A percentile compares a stretch with the other conserved stretches of the same genome.
Conservation (phyloP, 2,329 filamentous ascomycete genomes). For the Cercospora sojina region DNA sequence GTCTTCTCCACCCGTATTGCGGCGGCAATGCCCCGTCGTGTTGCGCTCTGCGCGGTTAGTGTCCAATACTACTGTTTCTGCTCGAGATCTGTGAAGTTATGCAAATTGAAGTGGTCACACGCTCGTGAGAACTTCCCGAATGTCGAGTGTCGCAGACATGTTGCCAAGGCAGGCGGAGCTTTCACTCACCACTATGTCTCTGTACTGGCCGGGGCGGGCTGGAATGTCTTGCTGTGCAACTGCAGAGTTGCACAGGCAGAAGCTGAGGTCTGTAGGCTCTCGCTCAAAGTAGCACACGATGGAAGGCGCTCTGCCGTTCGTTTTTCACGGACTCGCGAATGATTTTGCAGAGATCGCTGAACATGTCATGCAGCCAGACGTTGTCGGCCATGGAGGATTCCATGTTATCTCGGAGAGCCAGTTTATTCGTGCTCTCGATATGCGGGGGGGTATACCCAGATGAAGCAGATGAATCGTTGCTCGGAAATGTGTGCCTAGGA, state of each 20-base stretch:
- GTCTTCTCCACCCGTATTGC: no score
- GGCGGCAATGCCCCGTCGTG: no score
- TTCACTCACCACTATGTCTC: background rate
- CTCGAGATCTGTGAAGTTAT: background rate
- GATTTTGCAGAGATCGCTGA: background rate
- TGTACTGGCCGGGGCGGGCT: background rate
- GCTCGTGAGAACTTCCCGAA: background rate
- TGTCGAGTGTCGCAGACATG: background rate
- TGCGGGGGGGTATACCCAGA: background rate
- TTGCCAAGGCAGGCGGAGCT: background rate
- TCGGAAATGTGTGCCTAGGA: background rate
- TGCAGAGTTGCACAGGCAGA: background rate
- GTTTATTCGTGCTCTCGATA: background rate
- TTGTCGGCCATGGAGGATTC: background rate
- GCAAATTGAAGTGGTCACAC: background rate
- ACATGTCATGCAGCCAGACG: background rate
- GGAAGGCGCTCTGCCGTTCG: background rate
- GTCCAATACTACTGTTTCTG: no score
- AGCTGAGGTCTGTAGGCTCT: background rate
- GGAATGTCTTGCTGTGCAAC: background rate
- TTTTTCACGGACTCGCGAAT: background rate
- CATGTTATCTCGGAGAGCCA: background rate
- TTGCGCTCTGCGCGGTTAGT: no score
- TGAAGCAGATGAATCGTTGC: background rate
- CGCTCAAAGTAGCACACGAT: background rate